Evolutionary conservation across 2,329 filamentous ascomycete genomes (phyloP), one percentile per base, ranked within the genome.

Genomic region (Alternaria ethzedia): DNA sequence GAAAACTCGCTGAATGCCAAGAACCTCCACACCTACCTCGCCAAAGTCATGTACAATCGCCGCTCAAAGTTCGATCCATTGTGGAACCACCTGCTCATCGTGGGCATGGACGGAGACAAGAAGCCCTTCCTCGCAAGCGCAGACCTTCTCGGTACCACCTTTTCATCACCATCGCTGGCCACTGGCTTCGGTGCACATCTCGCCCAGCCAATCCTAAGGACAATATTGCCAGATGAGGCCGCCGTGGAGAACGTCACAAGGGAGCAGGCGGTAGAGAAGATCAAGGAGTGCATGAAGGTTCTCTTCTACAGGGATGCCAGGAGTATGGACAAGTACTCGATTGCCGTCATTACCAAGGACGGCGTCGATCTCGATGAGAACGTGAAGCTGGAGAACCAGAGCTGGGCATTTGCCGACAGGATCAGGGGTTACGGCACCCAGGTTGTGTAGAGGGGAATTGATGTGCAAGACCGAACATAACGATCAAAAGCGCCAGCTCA

Each of bases 251-350:
- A 88, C 64, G 85, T 98, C 68, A 89, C 85, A 44, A 87, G 89
- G 79, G 94, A 97, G 75, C 82, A 92, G 78, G 96, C 96, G 52
- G 85, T 97, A 65, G 85, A 90, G 62, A 87, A 93, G 44, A 83
- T 99, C 78, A 91, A 91, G 85, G 92, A 97, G 83, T 97, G 94
- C 82, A 94, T 99, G 92, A 98, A 98, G 88, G 95, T 98, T 57
- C 86, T 99, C 65, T 99, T 92, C 85, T 99, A 99, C 86, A 89
- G 96, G 75, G 96, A 99, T 83, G 96, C 96, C 47, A 90, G 96
- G 81, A 96, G 92, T 83, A 83, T 96, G 83, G 94, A 97, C 82
- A 87, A 88, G 72, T 99, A 97, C 85, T 96, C 92, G 69, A 90
- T 98, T 79, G 95, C 95, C 20, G 87, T 98, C 58, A 87, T 99